Conservation (phyloP, 805 yeast species). For the Kuraishia hungarica region DNA sequence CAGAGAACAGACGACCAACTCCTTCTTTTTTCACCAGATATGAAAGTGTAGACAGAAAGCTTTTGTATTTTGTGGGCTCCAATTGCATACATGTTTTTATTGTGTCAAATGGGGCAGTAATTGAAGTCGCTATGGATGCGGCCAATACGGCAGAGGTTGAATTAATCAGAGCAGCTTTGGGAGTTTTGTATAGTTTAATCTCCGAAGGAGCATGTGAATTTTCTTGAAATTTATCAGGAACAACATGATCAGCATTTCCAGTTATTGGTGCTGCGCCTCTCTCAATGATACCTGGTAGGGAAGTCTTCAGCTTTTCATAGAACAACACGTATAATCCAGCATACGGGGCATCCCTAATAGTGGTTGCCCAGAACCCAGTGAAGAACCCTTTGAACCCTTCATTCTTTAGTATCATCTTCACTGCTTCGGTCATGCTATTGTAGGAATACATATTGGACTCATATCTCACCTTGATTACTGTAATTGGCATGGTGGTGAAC, state of each 20-base stretch:
- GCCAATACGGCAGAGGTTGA: constrained; percentile 70
- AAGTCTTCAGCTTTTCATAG: constrained; percentile 66
- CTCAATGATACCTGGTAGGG: constrained; percentile 35
- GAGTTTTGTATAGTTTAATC: constrained; percentile 16
- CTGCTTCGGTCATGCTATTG: constrained; percentile 53
- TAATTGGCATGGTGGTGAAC: constrained; percentile 86
- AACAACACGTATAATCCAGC: constrained; percentile 88
- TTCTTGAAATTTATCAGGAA: constrained; percentile 9
- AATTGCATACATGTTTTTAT: constrained; percentile 88
- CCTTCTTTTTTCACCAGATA: constrained; percentile 37
- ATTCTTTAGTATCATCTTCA: constrained; percentile 39
- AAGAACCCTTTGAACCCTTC: constrained; percentile 68
- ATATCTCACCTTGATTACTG: constrained; percentile 80
- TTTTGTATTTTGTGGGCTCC: constrained; percentile 36
- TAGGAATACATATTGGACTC: constrained; percentile 77
- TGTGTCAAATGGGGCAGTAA: constrained; percentile 94
- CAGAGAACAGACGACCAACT: constrained; percentile 61
- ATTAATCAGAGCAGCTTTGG: constrained; percentile 52
- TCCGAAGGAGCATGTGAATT: constrained; percentile 9
- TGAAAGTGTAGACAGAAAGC: constrained; percentile 30
- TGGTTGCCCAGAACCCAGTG: constrained; percentile 81
- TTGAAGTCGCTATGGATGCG: constrained; percentile 70
- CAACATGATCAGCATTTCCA: neutral
- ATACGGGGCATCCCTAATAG: constrained; percentile 88
- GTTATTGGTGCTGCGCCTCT: neutral